Conservation (phyloP, 2,329 filamentous ascomycete species). For the Trichoderma koningiopsis region DNA sequence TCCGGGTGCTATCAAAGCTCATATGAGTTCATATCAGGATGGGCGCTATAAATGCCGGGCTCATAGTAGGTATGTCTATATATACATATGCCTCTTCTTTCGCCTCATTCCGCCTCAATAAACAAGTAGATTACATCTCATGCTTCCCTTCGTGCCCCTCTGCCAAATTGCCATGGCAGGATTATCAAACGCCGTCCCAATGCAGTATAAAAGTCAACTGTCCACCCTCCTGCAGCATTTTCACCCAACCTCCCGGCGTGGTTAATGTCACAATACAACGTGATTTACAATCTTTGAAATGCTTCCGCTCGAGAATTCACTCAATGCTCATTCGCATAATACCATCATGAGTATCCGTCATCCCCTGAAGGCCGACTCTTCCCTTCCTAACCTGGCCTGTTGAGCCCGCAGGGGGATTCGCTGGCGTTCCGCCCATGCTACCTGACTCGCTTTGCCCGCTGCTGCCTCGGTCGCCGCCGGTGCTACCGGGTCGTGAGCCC, state of each 20-base stretch:
- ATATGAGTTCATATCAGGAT: neutral
- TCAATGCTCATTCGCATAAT: constrained; percentile 98
- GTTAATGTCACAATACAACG: neutral
- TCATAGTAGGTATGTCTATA: neutral
- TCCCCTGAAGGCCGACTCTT: constrained; percentile 81
- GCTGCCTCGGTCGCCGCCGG: constrained; percentile 55
- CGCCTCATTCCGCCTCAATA: neutral
- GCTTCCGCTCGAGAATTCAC: constrained; percentile 43
- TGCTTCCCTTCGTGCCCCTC: neutral
- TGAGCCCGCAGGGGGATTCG: constrained; percentile 38
- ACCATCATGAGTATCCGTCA: constrained; percentile 93
- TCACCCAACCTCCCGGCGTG: neutral
- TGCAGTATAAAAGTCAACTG: neutral
- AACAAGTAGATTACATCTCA: neutral
- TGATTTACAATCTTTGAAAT: neutral
- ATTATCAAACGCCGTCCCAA: neutral
- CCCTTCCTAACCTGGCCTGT: constrained; percentile 56
- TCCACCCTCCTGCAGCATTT: neutral
- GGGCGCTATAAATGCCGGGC: neutral
- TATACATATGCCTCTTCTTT: neutral
- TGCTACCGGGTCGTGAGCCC: constrained; percentile 70
- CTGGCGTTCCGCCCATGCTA: constrained; percentile 41
- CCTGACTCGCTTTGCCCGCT: constrained; percentile 56
- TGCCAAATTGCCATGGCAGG: neutral
- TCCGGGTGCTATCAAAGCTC: neutral